Evolutionary conservation across 345 rosid genomes (phyloP), one percentile per base, ranked within the genome.

Genomic region (Heritiera littoralis): DNA sequence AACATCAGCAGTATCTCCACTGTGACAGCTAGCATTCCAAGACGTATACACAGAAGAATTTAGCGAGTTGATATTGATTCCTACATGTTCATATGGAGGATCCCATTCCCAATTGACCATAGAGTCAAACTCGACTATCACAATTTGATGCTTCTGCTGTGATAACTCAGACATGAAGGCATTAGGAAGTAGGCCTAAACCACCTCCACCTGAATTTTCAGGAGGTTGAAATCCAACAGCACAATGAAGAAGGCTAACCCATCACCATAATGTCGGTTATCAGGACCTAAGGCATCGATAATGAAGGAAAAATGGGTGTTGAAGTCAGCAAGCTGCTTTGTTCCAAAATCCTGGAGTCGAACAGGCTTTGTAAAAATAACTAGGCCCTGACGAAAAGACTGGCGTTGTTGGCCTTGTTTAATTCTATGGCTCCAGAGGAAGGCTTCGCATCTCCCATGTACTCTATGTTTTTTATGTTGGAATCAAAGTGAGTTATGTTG

Each of bases 241-340:
- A 81, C 83, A 6, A 86, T 82, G 71, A 89, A 89, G 80, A 89
- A 89, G 0, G 76, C 78, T 11, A 87, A 32, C 9, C 89, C 86
- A 4, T 60, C 51, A 6, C 81, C 85, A 49, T 81, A 76, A 4
- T 20, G 0, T 0, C 0, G 0, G 67, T 6, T 2, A 38, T 40
- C 43, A 40, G 5, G 9, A 8, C 32, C 59, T 23, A 51, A 51
- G 0, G 77, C 61, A 49, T 88, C 84, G 8, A 87, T 82, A 17
- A 7, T 32, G 77, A 40, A 40, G 43, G 43, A 40, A 40, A 40
- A 40, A 40, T 40, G 43, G 43, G 43, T 40, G 43, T 6, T 40
- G 4, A 40, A 40, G 5, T 40, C 43, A 40, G 43, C 43, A 40
- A 40, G 43, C 43, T 40, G 43, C 43, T 40, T 40, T 3, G 5